These are phyloP conservation scores for Stagonosporopsis chrysanthemi DNA, from an alignment of 2,329 filamentous ascomycete species.

Conservation along the genomic window DNA sequence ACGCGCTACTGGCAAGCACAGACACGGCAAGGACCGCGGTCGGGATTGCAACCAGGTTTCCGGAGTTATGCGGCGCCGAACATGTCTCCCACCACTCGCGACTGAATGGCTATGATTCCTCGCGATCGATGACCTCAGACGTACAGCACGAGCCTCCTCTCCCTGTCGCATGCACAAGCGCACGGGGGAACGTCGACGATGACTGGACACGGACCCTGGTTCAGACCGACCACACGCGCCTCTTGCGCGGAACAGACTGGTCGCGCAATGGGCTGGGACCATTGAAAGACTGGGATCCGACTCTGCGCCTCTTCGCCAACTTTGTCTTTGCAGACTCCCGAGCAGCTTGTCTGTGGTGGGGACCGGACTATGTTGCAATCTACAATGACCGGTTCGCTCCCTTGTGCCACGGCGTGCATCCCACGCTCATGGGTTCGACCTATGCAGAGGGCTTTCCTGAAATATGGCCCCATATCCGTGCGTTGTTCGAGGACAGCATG, in stretches of 20 bases:
- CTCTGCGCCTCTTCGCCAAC: conserved; percentile 31
- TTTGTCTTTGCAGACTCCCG: conserved; percentile 37
- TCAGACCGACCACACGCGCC: conserved; percentile 32
- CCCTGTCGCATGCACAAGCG: not conserved
- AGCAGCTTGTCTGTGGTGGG: conserved; percentile 38
- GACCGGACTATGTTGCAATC: conserved; percentile 33
- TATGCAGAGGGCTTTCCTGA: conserved; percentile 33
- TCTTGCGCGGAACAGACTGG: conserved; percentile 37
- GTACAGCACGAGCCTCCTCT: not conserved
- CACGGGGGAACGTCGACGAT: not conserved
- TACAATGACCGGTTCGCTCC: conserved; percentile 36
- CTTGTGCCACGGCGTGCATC: conserved; percentile 30
- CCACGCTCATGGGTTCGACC: conserved; percentile 34
- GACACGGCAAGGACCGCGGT: too few relatives aligned
- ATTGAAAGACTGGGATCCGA: conserved; percentile 24
- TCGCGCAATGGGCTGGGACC: conserved; percentile 27
- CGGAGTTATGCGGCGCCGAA: too few relatives aligned
- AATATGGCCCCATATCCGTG: conserved; percentile 25
- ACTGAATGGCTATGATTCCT: not conserved
- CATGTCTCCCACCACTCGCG: not conserved
- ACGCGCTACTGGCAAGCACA: too few relatives aligned
- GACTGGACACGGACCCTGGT: conserved; percentile 35
- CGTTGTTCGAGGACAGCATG: conserved; percentile 29
- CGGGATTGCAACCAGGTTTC: too few relatives aligned
- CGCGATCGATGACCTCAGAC: not conserved